Percentiles rank a stretch among this genome's conserved stretches.
These are phyloP conservation scores for Boletales sp. DNA, from an alignment of 768 basidiomycete genomes.

Conservation along the genomic window DNA sequence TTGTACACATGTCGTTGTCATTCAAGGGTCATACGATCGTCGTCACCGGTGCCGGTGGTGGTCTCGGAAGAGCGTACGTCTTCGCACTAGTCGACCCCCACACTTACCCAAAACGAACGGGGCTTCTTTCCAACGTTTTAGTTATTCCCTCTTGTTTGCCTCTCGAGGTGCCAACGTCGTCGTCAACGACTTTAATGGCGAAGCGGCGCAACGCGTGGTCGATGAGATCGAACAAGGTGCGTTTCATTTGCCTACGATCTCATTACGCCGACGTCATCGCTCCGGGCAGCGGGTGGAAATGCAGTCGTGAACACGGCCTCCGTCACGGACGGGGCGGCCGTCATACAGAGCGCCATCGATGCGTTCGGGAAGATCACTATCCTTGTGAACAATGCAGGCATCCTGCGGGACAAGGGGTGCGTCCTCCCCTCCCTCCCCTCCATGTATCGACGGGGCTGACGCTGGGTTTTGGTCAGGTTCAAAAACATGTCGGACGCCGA, in stretches of 20 bases:
- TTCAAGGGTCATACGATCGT: conserved; percentile 92
- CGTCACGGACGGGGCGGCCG: conserved; percentile 80
- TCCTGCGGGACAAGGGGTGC: conserved; percentile 77
- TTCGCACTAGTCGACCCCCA: background rate
- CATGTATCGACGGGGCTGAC: too few relatives aligned
- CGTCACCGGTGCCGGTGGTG: conserved; percentile 94
- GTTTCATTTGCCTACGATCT: background rate
- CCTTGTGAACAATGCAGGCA: conserved; percentile 95
- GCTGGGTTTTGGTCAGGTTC: conserved; percentile 49
- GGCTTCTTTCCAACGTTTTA: conserved; percentile 25
- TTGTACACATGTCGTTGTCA: conserved; percentile 43
- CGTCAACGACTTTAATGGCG: conserved; percentile 89
- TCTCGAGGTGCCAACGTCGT: conserved; percentile 90
- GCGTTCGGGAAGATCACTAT: conserved; percentile 82
- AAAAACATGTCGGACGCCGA: conserved; percentile 97
- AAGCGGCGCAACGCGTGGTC: conserved; percentile 89
- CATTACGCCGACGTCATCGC: background rate
- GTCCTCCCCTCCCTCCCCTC: conserved; percentile 12
- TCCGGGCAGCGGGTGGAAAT: conserved; percentile 71
- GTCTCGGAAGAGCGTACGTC: conserved; percentile 85
- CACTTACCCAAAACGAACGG: background rate
- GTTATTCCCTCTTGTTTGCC: conserved; percentile 91
- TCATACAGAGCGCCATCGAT: conserved; percentile 83
- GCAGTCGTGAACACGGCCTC: conserved; percentile 86
- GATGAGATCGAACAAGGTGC: conserved; percentile 83